phyloP scores from a whole-genome alignment of 495 filamentous ascomycete genomes.

The Lasiosphaeris hirsuta region DNA sequence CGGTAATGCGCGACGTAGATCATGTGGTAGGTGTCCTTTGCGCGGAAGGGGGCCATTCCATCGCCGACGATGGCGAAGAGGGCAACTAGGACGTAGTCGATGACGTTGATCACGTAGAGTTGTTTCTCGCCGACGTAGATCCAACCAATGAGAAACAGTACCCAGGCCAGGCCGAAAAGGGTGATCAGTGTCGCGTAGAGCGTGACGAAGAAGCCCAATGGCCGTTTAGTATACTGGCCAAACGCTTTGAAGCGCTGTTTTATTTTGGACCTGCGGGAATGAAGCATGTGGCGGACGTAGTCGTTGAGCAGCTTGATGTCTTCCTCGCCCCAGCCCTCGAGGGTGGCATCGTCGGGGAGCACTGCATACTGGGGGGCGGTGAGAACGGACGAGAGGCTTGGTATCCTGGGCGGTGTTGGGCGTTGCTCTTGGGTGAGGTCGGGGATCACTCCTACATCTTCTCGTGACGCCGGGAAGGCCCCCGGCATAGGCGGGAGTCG shows the following conservation, averaged over 20 bases:
- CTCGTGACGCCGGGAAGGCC: slow-evolving; percentile 21
- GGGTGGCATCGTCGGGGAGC: slow-evolving; percentile 58
- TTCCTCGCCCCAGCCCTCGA: slow-evolving; percentile 66
- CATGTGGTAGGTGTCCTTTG: slow-evolving; percentile 81
- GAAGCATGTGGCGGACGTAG: slow-evolving; percentile 76
- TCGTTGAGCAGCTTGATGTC: slow-evolving; percentile 74
- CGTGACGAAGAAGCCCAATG: slow-evolving; percentile 72
- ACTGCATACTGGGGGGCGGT: slow-evolving; percentile 53
- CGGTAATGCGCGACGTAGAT: slow-evolving; percentile 57
- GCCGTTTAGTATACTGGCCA: slow-evolving; percentile 65
- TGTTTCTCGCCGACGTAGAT: slow-evolving; percentile 74
- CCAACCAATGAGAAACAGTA: slow-evolving; percentile 82
- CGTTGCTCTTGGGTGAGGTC: slow-evolving; percentile 6
- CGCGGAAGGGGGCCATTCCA: slow-evolving; percentile 70
- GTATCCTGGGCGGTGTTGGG: slow-evolving; percentile 1
- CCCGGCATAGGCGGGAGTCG: slow-evolving; percentile 30
- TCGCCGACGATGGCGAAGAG: slow-evolving; percentile 77
- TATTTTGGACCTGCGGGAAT: slow-evolving; percentile 71
- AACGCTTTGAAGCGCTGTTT: slow-evolving; percentile 74
- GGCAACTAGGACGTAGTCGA: slow-evolving; percentile 73
- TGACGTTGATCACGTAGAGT: slow-evolving; percentile 67
- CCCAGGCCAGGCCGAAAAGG: slow-evolving; percentile 77
- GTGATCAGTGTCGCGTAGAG: slow-evolving; percentile 79
- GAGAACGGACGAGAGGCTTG: slow-evolving; percentile 45
- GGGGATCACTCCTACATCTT: slow-evolving; percentile 2